Base-by-base conservation (phyloP, 2,329 filamentous ascomycete genomes). In the Septoria linicola region DNA sequence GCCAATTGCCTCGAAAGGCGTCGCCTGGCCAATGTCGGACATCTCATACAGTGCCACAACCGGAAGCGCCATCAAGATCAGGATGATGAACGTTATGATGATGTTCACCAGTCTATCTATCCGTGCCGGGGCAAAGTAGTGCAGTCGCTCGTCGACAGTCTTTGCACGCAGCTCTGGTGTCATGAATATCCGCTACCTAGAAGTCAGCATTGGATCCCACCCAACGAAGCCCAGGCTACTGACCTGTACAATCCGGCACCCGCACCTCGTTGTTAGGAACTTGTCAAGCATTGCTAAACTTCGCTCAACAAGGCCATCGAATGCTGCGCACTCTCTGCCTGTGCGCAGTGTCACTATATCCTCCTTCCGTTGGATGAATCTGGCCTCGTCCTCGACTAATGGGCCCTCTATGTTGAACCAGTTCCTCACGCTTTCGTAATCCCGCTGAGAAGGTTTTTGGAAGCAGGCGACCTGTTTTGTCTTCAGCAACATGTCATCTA, bases 81-180 rank as follows among this genome's bases (percentile, higher is more conserved):
- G 73, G 40, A 75, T 73, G 14, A 73, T 61, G n/a, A 68, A 51
- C 0, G 71, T 73, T 55, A 75, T 73, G 51, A 74, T 64, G 11
- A 70, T 54, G 48, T 70, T 72, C 47, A 72, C 69, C 17, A 74
- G 62, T 8, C 60, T 65, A 49, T 73, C 70, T 20, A 74, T 66
- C 14, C 71, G 65, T 0, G 61, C 54, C 8, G 66, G 61, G 34
- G 66, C 67, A 60, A 72, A 74, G 43, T 68, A 68, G 32, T 66
- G 63, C 40, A 73, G 61, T 34, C 62, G 46, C 2, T 61, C 51
- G 49, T 71, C 65, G 1, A 51, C 51, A 0, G 71, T 72, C 48
- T 73, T 73, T 0, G 59, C 63, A 8, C 65, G 59, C 3, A 72
- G 62, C 49, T 73, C 69, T 2, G 66, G 67, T 1, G 71, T 73